Conservation (phyloP, 805 yeast species). For the Metahyphopichia silvanorum region DNA sequence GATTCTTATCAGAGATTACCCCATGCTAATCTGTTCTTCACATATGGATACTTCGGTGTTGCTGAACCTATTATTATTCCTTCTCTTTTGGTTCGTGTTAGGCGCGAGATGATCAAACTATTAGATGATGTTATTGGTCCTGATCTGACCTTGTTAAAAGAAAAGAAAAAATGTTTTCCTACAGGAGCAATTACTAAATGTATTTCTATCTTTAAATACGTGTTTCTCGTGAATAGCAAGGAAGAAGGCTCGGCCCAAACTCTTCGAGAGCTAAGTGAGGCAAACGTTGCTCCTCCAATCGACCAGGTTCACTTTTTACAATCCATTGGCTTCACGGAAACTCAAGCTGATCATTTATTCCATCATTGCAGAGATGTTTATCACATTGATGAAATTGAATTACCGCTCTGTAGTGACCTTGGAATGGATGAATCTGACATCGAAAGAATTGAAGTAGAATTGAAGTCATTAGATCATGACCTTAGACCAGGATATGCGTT, state of each 20-base stretch:
- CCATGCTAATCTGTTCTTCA: slow-evolving; percentile 28
- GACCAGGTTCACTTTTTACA: slow-evolving; percentile 23
- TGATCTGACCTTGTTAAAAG: slow-evolving; percentile 1
- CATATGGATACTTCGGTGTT: slow-evolving; percentile 12
- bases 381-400: slow-evolving; percentile 9
- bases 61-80: slow-evolving; percentile 17
- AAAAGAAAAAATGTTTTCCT: too few relatives aligned
- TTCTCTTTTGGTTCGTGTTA: slow-evolving; percentile 37
- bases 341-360: slow-evolving; percentile 26
- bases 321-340: slow-evolving; percentile 18
- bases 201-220: slow-evolving; percentile 40
- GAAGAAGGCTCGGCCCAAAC: not conserved
- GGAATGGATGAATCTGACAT: too few relatives aligned
- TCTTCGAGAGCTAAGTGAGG: too few relatives aligned
- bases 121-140: slow-evolving; percentile 28
- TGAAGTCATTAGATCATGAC: not conserved
- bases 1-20: slow-evolving; percentile 36
- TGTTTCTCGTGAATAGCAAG: too few relatives aligned
- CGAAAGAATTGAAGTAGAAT: too few relatives aligned
- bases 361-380: slow-evolving; percentile 16
- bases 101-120: slow-evolving; percentile 38
- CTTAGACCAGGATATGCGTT: not conserved
- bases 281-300: slow-evolving; percentile 39
- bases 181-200: slow-evolving; percentile 49
- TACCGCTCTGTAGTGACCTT: too few relatives aligned